Evolutionary conservation across 495 filamentous ascomycete genomes (phyloP).

Genomic region (Penicillium parvum): DNA sequence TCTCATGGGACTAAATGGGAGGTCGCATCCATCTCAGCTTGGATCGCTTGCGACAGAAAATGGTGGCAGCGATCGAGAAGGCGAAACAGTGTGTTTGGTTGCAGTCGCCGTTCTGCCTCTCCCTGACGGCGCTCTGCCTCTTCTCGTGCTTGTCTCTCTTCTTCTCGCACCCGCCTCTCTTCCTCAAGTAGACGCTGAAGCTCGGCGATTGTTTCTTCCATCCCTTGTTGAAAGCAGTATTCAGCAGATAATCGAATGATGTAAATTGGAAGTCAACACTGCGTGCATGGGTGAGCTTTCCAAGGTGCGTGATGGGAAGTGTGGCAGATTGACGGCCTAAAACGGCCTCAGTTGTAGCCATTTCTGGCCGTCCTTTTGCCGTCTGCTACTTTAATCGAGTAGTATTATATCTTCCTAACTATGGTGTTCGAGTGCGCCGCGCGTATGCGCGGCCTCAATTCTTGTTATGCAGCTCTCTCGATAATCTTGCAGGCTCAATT

Average conservation of each 20-base stretch:
- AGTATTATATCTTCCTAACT: no score
- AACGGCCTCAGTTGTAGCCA: constrained; percentile 16
- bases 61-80: constrained; percentile 24
- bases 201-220: constrained; percentile 23
- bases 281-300: no score
- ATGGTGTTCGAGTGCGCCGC: no score
- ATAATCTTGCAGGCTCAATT: no score
- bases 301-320: constrained; percentile 5
- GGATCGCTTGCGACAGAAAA: constrained; percentile 24
- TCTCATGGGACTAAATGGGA: no score
- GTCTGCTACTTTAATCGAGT: constrained; percentile 19
- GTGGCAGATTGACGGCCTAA: constrained; percentile 12
- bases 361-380: constrained; percentile 16
- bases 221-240: constrained; percentile 14
- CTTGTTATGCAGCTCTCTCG: no score
- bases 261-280: constrained; percentile 7
- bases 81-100: constrained; percentile 16
- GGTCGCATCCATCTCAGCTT: constrained; percentile 25
- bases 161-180: constrained; percentile 13
- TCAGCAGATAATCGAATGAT: constrained; percentile 11
- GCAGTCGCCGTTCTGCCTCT: constrained; percentile 17
- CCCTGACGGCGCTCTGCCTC: constrained; percentile 2
- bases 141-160: constrained; percentile 10
- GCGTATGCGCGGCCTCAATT: no score
- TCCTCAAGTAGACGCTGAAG: constrained; percentile 22